These are phyloP conservation scores for Schizosaccharomyces osmophilus DNA, from an alignment of 805 yeast species.

Conservation along the genomic window DNA sequence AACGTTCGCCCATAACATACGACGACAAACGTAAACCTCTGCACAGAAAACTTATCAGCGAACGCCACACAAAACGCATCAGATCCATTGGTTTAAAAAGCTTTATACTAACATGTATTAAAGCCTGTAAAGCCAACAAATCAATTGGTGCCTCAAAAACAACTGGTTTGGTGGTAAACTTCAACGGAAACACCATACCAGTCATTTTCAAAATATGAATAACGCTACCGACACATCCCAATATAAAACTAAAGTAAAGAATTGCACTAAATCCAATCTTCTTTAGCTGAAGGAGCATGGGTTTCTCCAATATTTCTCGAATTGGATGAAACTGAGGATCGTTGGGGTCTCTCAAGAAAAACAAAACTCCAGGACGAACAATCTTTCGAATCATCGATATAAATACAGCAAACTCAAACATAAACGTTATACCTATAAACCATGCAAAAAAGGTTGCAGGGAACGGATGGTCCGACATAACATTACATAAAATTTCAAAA, in stretches of 20 bases:
- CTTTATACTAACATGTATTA: conserved; percentile 5
- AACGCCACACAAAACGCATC: conserved; percentile 8
- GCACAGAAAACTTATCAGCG: conserved; percentile 13
- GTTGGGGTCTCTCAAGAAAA: conserved; percentile 79
- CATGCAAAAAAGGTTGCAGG: conserved; percentile 22
- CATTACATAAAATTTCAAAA: conserved; percentile 3
- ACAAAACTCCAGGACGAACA: conserved; percentile 70
- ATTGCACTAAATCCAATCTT: conserved; percentile 48
- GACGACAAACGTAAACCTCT: conserved; percentile 44
- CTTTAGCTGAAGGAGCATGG: conserved; percentile 45
- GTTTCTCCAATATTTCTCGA: conserved; percentile 64
- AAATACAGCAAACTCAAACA: conserved; percentile 67
- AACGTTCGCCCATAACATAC: conserved; percentile 42
- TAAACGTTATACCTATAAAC: conserved; percentile 58
- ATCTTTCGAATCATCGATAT: conserved; percentile 64
- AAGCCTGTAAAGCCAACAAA: conserved; percentile 5
- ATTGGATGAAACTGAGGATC: conserved; percentile 73
- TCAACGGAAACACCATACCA: conserved; percentile 10
- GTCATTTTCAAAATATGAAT: conserved; percentile 23
- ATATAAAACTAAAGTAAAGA: conserved; percentile 49
- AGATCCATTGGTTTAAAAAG: conserved; percentile 6
- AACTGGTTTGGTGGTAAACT: conserved; percentile 5
- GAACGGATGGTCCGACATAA: conserved; percentile 9
- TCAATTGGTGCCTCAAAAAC: conserved; percentile 6
- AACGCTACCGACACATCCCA: conserved; percentile 48